These are phyloP conservation scores for Cercophora scortea DNA, from an alignment of 495 filamentous ascomycete genomes.

Conservation along the genomic window DNA sequence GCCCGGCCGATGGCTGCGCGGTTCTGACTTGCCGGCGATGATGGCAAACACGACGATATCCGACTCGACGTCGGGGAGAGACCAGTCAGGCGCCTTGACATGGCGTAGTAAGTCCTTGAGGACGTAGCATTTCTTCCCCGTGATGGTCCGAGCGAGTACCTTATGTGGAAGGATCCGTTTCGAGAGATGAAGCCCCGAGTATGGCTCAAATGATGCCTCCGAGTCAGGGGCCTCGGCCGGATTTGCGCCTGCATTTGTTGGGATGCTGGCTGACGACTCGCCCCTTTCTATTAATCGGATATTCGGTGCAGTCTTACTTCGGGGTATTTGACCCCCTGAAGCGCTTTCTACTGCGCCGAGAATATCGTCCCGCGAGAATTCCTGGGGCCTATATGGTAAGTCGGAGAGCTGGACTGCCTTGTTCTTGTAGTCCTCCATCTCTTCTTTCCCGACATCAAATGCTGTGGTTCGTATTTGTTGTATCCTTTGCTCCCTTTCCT, in stretches of 20 bases:
- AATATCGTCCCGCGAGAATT: conserved; percentile 58
- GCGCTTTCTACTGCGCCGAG: conserved; percentile 35
- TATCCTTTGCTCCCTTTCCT: conserved; percentile 46
- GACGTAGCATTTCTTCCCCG: conserved; percentile 65
- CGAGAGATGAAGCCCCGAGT: conserved; percentile 75
- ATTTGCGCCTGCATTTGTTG: neutral
- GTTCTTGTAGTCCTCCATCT: conserved; percentile 58
- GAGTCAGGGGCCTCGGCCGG: conserved; percentile 2
- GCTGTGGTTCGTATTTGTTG: conserved; percentile 56
- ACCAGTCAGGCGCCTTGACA: conserved; percentile 77
- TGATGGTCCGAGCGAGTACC: conserved; percentile 64
- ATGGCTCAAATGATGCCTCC: conserved; percentile 65
- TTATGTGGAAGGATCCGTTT: conserved; percentile 80
- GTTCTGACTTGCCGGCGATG: conserved; percentile 77
- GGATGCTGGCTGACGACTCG: neutral
- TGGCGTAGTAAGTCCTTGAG: conserved; percentile 76
- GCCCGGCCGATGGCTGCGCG: conserved; percentile 56
- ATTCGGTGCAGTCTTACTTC: conserved; percentile 47
- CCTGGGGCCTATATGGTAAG: conserved; percentile 36
- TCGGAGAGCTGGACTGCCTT: conserved; percentile 49
- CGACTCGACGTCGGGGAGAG: conserved; percentile 72
- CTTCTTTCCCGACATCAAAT: conserved; percentile 59
- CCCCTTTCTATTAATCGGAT: conserved; percentile 20
- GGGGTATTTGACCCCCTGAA: conserved; percentile 24
- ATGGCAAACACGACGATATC: conserved; percentile 86